phyloP scores from a whole-genome alignment of 2,329 filamentous ascomycete species.

The Decorospora gaudefroyi region DNA sequence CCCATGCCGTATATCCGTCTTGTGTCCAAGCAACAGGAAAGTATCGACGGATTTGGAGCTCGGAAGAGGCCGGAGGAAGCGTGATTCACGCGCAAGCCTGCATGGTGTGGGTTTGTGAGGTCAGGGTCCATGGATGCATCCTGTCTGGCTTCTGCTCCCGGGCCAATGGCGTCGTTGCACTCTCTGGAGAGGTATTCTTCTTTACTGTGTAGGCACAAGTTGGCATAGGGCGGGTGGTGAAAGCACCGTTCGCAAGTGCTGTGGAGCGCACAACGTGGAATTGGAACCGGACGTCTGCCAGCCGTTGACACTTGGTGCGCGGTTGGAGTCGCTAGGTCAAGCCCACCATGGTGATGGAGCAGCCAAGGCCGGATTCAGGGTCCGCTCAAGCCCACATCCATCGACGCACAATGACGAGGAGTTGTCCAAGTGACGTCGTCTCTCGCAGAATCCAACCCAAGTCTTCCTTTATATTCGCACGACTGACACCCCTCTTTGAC shows the following conservation, averaged over 20 bases:
- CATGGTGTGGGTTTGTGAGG: slow-evolving; percentile 19
- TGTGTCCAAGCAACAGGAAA: slow-evolving; percentile 9
- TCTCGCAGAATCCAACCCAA: slow-evolving; percentile 24
- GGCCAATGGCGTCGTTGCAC: slow-evolving; percentile 4
- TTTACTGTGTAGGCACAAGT: background rate
- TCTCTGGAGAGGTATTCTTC: background rate
- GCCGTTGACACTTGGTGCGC: slow-evolving; percentile 2
- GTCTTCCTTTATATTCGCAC: slow-evolving; percentile 25
- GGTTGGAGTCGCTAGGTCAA: slow-evolving; percentile 5
- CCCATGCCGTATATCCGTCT: slow-evolving; percentile 5
- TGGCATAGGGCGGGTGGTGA: no score
- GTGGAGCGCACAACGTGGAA: background rate
- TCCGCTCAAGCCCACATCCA: slow-evolving; percentile 21
- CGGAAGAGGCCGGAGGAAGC: slow-evolving; percentile 28
- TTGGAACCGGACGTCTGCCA: background rate
- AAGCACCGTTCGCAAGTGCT: no score
- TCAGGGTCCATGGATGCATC: slow-evolving; percentile 11
- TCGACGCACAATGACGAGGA: slow-evolving; percentile 42
- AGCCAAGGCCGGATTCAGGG: slow-evolving; percentile 20
- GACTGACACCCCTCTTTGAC: slow-evolving; percentile 26
- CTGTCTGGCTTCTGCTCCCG: slow-evolving; percentile 7
- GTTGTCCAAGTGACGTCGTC: slow-evolving; percentile 33
- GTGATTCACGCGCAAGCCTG: slow-evolving; percentile 16
- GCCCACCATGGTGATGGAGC: background rate
- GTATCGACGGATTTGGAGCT: slow-evolving; percentile 12